These are phyloP conservation scores for Saccharum officinarum DNA, from an alignment of 176 grass and related monocot species.

Conservation along the genomic window DNA sequence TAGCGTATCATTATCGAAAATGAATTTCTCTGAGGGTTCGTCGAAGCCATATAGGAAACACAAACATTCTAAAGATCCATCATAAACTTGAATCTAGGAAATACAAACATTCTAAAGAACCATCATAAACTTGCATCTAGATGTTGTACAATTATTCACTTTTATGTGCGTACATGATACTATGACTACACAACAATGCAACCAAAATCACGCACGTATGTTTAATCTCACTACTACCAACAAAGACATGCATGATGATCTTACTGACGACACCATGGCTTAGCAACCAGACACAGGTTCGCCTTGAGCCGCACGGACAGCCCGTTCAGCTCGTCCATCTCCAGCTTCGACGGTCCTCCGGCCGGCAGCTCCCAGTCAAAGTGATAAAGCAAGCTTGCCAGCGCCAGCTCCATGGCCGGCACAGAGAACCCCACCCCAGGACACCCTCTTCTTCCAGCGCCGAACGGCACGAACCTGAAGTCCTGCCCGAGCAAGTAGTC, in stretches of 20 bases:
- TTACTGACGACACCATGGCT: conserved; percentile 12
- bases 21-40: too few relatives aligned
- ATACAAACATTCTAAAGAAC: too few relatives aligned
- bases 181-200: too few relatives aligned
- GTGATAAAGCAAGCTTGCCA: conserved; percentile 34
- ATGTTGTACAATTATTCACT: too few relatives aligned
- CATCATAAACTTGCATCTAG: too few relatives aligned
- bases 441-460: conserved; percentile 56
- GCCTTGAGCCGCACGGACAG: conserved; percentile 38
- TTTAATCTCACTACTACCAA: not conserved
- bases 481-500: conserved; percentile 22
- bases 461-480: conserved; percentile 60
- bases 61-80: too few relatives aligned
- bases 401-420: conserved; percentile 30
- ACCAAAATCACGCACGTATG: too few relatives aligned
- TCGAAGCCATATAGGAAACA: too few relatives aligned
- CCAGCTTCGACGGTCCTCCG: not conserved
- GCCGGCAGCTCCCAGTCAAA: conserved; percentile 50
- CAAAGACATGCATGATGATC: not conserved
- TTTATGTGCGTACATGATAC: too few relatives aligned
- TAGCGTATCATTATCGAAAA: too few relatives aligned
- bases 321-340: conserved; percentile 39
- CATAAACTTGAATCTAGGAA: too few relatives aligned
- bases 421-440: conserved; percentile 42
- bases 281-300: conserved; percentile 27